Base-by-base conservation (phyloP, 495 filamentous ascomycete species). In the Acidiella bohemica region DNA sequence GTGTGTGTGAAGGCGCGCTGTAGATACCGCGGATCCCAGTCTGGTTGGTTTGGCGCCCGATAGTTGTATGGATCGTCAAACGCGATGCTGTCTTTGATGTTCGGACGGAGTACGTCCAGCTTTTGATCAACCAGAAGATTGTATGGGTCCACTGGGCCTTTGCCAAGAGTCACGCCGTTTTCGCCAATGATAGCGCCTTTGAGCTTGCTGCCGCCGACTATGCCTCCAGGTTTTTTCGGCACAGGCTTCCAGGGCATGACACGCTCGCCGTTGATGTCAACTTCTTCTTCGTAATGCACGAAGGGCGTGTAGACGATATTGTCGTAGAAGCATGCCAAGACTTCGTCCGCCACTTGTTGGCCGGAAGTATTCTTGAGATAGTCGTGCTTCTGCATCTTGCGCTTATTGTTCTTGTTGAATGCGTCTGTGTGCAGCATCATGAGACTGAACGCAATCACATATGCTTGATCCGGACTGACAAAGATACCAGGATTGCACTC, bases 321-420 rank as follows among this genome's bases (percentile, higher is more conserved):
- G 59, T 95, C 90, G 59, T 96, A 99, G 55, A 96, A 90, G 56
- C 87, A 95, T 55, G 81, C 85, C 5, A 95, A 67, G 20, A 96
- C 83, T 39, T 95, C 90, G 40, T 90, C 85, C 20, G 81, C 79
- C 17, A 96, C 80, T 11, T 85, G 85, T 55, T 94, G 84, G 7
- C 76, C 73, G 11, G 53, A 54, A 3, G 85, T 90, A 57, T 95
- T 96, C 59, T 92, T 96, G 38, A 94, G 71, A 58, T 99, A 99
- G 44, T 96, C 90, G 0, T 68, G 67, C 50, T 92, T 92, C 56
- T 93, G 86, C 90, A 99, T 99, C 60, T 96, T 99, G 53, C 87
- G 75, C 62, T 94, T 96, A 59, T 96, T 96, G 66, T 95, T 96
- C 59, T 88, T 93, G 67, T 99, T 99, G 73, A 95, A 95, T 9